phyloP scores from a whole-genome alignment of 164 flowering plant species.

The Berberis thunbergii region DNA sequence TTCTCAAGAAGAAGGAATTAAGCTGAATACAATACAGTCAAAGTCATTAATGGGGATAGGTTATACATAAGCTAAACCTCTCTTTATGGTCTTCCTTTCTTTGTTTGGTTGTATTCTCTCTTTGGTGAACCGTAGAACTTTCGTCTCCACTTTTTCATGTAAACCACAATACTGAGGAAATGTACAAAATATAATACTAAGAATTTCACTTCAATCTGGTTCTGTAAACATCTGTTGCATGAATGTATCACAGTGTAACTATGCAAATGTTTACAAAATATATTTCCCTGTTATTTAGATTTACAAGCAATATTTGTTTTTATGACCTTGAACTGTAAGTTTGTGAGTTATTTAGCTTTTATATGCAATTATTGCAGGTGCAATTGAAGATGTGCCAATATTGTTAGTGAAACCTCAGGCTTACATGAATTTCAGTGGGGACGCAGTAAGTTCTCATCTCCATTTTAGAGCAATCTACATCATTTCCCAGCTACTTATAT shows the following conservation, averaged over 20 bases:
- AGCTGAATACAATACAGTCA: constrained; percentile 87
- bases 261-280: neutral
- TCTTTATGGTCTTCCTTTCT: constrained; percentile 1
- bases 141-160: too few relatives aligned
- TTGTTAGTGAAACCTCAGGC: constrained; percentile 88
- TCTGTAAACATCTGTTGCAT: neutral
- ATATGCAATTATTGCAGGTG: constrained; percentile 55
- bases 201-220: too few relatives aligned
- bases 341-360: constrained; percentile 16
- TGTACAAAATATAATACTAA: too few relatives aligned
- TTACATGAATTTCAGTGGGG: constrained; percentile 94
- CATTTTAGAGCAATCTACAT: neutral
- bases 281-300: neutral
- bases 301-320: neutral
- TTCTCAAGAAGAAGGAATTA: constrained; percentile 59
- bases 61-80: constrained; percentile 8
- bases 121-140: neutral
- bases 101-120: neutral
- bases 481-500: neutral
- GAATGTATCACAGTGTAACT: neutral
- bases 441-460: constrained; percentile 53
- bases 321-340: neutral
- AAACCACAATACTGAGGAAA: too few relatives aligned
- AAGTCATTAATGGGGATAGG: constrained; percentile 93
- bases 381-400: constrained; percentile 87